phyloP scores from a whole-genome alignment of 768 basidiomycete species.

The Leccinum boreale region DNA sequence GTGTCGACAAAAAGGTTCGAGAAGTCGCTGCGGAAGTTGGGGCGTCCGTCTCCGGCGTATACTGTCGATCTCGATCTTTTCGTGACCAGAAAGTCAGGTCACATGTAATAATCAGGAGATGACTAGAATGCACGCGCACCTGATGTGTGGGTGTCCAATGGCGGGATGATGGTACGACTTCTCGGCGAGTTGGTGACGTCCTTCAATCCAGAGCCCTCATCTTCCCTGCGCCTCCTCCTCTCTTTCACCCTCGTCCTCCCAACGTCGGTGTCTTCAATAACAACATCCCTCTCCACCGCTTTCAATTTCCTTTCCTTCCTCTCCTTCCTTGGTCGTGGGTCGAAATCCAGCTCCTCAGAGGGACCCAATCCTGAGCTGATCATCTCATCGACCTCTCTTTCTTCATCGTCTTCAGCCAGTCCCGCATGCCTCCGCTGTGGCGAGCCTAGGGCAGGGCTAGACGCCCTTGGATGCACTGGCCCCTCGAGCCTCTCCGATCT shows the following conservation, averaged over 20 bases:
- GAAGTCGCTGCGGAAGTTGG: constrained; percentile 37
- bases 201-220: constrained; percentile 44
- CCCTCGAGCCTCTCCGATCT: constrained; percentile 29
- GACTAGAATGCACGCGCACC: constrained; percentile 26
- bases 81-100: constrained; percentile 15
- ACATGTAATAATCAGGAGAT: constrained; percentile 2
- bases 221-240: constrained; percentile 37
- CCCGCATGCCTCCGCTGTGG: constrained; percentile 54
- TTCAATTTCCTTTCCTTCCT: constrained; percentile 34
- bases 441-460: constrained; percentile 68
- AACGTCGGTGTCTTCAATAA: constrained; percentile 23
- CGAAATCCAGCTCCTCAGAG: constrained; percentile 17
- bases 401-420: constrained; percentile 55
- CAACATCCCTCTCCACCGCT: constrained; percentile 15
- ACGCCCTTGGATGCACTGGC: constrained; percentile 48
- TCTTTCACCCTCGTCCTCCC: constrained; percentile 35
- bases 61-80: constrained; percentile 37
- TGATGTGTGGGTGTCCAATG: constrained; percentile 35
- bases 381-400: constrained; percentile 37
- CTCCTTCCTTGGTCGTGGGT: constrained; percentile 40
- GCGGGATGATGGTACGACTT: constrained; percentile 33
- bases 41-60: constrained; percentile 35
- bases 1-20: constrained; percentile 41
- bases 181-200: constrained; percentile 62
- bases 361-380: constrained; percentile 12